phyloP scores from a whole-genome alignment of 306 rosid species.

The Mimosa pudica region DNA sequence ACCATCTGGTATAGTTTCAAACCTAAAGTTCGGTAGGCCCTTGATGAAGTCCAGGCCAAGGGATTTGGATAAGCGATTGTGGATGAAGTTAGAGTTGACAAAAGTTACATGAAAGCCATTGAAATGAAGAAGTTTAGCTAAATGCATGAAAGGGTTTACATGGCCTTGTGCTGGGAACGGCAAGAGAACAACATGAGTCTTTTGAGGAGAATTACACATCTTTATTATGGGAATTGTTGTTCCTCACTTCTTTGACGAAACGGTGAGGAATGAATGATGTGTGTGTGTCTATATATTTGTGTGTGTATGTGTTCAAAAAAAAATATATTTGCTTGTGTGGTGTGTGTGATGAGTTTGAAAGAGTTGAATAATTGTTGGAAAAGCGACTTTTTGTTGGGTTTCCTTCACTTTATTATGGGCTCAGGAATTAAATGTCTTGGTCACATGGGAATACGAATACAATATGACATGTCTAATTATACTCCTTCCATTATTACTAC shows the following conservation, averaged over 20 bases:
- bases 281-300: no score
- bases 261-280: not conserved
- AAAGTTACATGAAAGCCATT: constrained; percentile 41
- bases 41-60: constrained; percentile 7
- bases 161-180: constrained; percentile 44
- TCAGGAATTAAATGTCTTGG: not conserved
- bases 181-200: constrained; percentile 33
- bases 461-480: not conserved
- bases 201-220: not conserved
- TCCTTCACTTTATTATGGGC: not conserved
- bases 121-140: constrained; percentile 42
- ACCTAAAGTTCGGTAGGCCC: constrained; percentile 32
- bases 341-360: not conserved
- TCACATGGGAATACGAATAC: not conserved
- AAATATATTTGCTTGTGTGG: no score
- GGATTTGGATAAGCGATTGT: constrained; percentile 30
- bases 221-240: not conserved
- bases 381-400: not conserved
- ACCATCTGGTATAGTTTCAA: constrained; percentile 38
- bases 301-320: no score
- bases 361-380: not conserved
- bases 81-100: constrained; percentile 35
- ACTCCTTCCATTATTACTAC: no score
- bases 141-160: constrained; percentile 40
- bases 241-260: not conserved